Percentiles rank a stretch among this genome's conserved stretches.
These are phyloP conservation scores for Rhododendron simsii DNA, from an alignment of 148 eudicot species.

Conservation along the genomic window DNA sequence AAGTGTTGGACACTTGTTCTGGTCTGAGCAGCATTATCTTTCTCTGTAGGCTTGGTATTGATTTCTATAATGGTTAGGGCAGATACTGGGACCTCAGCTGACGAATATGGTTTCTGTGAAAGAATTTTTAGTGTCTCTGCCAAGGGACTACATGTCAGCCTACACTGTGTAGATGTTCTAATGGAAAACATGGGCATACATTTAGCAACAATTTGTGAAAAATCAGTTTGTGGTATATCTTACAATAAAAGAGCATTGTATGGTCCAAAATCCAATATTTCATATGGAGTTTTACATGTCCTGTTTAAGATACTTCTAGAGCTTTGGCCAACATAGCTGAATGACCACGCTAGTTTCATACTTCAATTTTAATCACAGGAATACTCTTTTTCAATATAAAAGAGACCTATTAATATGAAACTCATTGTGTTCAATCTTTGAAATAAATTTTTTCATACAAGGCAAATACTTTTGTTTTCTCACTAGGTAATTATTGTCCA, in stretches of 20 bases:
- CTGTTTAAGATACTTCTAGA: neutral
- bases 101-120: neutral
- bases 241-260: neutral
- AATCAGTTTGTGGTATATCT: neutral
- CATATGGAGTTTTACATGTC: neutral
- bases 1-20: conserved; percentile 16
- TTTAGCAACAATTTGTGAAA: neutral
- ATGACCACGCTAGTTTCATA: neutral
- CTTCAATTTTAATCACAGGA: neutral
- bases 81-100: neutral
- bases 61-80: neutral
- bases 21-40: conserved; percentile 6
- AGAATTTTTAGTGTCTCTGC: neutral
- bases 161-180: neutral
- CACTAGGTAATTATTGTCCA: neutral
- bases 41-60: neutral
- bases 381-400: neutral
- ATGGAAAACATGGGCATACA: neutral
- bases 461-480: neutral
- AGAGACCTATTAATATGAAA: neutral
- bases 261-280: neutral
- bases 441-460: neutral
- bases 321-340: neutral
- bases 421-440: neutral
- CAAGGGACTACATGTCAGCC: neutral